Evolutionary conservation across 352 stramenopile species (phyloP), one percentile per base, ranked within the genome.

Genomic region (Halophytophthora batemanensis): DNA sequence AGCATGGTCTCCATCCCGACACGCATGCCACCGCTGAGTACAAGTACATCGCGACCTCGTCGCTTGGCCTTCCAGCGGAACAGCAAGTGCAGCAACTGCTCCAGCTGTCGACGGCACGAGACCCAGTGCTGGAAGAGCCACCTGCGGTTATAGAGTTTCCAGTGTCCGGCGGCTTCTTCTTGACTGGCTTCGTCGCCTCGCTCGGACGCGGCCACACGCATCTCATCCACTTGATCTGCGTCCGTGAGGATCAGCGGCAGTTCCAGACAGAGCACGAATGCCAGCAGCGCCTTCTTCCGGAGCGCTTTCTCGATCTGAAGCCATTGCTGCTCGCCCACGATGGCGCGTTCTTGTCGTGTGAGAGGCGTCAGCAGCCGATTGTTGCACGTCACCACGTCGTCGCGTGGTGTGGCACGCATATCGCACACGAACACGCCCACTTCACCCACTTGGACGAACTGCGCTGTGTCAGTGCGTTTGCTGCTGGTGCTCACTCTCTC

Each of bases 11-110:
- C 79, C 17, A 92, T 65, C 0, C 74, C 78, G 33, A 86, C 54
- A 2, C 65, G 59, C 62, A 89, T 77, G 2, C 74, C 74, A 23
- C 82, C 82, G 36, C 77, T 90, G n/a, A 92, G 61, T 11, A 92
- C 45, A 11, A 89, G 52, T 6, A 87, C 62, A 37, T 92, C 82
- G 14, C 82, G 78, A 1, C 82, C 82, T 23, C 66, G 70, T 17
- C 67, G 66, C 49, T 90, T 90, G 8, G 74, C 57, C 33, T 92
- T 92, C 82, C 82, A 92, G 10, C 75, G 71, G 39, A 92, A 92
- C 13, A 92, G 46, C 3, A 92, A 45, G 21, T 74, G 56, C 10
- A 92, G 40, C 2, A 92, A 60, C 56, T 89, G 77, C 55, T 90
- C 78, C 1, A 92, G 53, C 40, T 90, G 79, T 0, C 71, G 61